phyloP scores from a whole-genome alignment of 2,329 filamentous ascomycete genomes.

The Grosmannia huntii region DNA sequence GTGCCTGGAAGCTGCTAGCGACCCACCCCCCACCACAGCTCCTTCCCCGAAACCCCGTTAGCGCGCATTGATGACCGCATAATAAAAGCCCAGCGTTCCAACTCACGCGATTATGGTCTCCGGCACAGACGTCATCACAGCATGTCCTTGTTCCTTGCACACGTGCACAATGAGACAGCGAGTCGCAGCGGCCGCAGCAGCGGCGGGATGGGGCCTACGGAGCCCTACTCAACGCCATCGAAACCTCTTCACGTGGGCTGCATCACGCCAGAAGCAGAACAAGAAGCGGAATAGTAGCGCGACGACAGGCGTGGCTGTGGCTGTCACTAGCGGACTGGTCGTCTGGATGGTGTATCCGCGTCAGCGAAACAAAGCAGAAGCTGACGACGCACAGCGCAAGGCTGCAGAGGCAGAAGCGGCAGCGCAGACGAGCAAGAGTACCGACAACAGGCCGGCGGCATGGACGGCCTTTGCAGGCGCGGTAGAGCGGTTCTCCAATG shows the following conservation, averaged over 20 bases:
- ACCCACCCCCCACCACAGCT: background rate
- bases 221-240: background rate
- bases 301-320: background rate
- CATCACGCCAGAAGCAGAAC: background rate
- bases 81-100: background rate
- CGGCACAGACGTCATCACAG: too few species aligned
- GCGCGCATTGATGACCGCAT: background rate
- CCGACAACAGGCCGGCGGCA: slow-evolving; percentile 15
- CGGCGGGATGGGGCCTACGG: background rate
- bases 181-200: background rate
- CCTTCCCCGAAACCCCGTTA: background rate
- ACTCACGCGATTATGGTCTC: background rate
- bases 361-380: background rate
- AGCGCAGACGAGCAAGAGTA: background rate
- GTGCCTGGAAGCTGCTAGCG: background rate
- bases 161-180: background rate
- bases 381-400: background rate
- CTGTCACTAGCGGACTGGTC: background rate
- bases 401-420: background rate
- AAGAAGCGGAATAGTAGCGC: background rate
- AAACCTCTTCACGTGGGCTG: background rate
- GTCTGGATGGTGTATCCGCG: background rate
- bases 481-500: slow-evolving; percentile 38
- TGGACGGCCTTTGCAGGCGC: slow-evolving; percentile 34
- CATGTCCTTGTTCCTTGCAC: background rate